Evolutionary conservation across 169 alveolate genomes (phyloP), one percentile per base, ranked within the genome.

Genomic region (Eimeria sp.): DNA sequence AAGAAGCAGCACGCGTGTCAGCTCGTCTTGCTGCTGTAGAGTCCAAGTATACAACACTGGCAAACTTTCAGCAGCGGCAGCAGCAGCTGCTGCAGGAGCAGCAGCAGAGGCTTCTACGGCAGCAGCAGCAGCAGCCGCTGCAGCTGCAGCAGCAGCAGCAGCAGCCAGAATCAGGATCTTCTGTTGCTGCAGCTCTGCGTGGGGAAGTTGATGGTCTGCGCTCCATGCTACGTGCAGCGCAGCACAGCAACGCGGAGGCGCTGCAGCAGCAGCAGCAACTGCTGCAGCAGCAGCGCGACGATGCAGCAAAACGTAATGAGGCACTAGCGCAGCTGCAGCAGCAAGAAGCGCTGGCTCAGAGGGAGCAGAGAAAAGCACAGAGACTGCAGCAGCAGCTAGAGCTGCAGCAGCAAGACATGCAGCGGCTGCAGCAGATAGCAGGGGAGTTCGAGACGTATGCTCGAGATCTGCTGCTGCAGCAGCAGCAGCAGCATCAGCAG

Each of bases 221-320:
- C 3, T 27, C n/a, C 1, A 16, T 84, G 92, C 76, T 84, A 61
- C 92, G 47, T 16, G 80, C 92, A 45, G 92, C 92, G 45, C 92
- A 84, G 34, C 80, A 84, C 13, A 61, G 80, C 80, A 84, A 84
- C 75, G 61, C 80, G 4, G 78, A 84, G 34, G 47, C 61, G 61
- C 92, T 84, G 75, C 92, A 84, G 78, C 92, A 84, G 80, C 92
- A 84, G 92, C 80, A 84, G 80, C 92, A 58, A 80, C 76, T 84
- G 92, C 92, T 58, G 92, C 92, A 58, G 92, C 92, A 84, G 80
- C 92, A 84, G 92, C 92, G 47, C 4, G 80, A 84, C 18, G 92
- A 57, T 58, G 92, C 92, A 84, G 92, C 92, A 58, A 61, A 84
- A 49, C 92, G 58, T 2, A 84, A 57, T 45, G 61, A 40, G 34